Evolutionary conservation across 108 stramenopile species (phyloP), one percentile per base, ranked within the genome.

Genomic region (Mediolabrus comicus): DNA sequence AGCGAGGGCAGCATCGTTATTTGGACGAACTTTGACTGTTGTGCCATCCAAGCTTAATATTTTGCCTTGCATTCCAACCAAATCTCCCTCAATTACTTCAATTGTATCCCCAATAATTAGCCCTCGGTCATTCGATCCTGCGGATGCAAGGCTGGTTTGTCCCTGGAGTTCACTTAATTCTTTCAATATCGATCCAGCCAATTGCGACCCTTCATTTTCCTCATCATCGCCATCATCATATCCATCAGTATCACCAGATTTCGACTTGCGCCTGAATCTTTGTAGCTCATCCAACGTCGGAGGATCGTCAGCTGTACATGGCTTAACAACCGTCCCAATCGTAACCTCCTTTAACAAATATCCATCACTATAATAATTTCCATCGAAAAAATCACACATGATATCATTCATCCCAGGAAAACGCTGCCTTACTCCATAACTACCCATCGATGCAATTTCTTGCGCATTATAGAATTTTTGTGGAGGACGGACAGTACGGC

Each of bases 231-330:
- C 86, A 49, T 87, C 85, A 30, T 84, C 82, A 36, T 78, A 82
- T 11, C 81, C 85, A 27, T 79, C 76, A 16, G 59, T 71, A 22
- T 71, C 78, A 49, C 77, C 84, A 28, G 74, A 76, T 52, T 91
- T 92, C 13, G 73, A 64, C 24, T 90, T 86, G 51, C 81, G 82
- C 34, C 91, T 77, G 75, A 99, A 97, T 29, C 85, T 32, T 58
- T 94, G 94, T 27, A 99, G 74, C 76, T 98, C 98, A 71, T 98
- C 97, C 51, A 98, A 67, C 14, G 88, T 97, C 1, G 98, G 98
- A 27, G 90, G 85, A 35, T 95, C 89, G 63, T 96, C 95, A 41
- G 89, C 91, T 32, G 82, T 72, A 61, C 85, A 87, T 13, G 90
- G 86, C 77, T 92, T 92, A 27, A 96, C 87, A 77, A 97, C 82